Evolutionary conservation across 805 yeast species (phyloP).

Genomic region (Cyberlindnera euphorbiae): DNA sequence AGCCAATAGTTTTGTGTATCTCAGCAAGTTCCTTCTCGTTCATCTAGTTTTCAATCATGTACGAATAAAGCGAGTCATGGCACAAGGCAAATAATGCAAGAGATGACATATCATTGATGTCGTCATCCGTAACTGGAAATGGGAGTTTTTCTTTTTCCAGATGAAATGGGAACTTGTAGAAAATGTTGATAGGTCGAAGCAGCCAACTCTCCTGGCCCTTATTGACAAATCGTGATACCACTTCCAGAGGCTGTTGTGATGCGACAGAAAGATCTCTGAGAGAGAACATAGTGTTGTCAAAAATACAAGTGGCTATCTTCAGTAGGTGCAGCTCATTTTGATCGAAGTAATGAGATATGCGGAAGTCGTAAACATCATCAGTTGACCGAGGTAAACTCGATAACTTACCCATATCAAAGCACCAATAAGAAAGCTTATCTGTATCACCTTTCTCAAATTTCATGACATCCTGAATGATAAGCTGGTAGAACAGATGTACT

Average conservation of each 20-base stretch:
- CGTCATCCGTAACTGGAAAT: slow-evolving; percentile 23
- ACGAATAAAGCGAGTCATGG: slow-evolving; percentile 37
- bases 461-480: background rate
- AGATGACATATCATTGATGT: slow-evolving; percentile 32
- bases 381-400: slow-evolving; percentile 2
- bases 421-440: background rate
- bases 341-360: slow-evolving; percentile 19
- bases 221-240: slow-evolving; percentile 31
- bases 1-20: slow-evolving; percentile 37
- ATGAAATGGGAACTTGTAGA: slow-evolving; percentile 45
- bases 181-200: slow-evolving; percentile 35
- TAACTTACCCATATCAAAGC: background rate
- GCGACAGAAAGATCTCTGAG: slow-evolving; percentile 35
- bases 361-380: slow-evolving; percentile 14
- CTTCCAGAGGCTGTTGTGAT: slow-evolving; percentile 30
- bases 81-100: slow-evolving; percentile 34
- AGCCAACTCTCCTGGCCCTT: slow-evolving; percentile 31
- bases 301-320: slow-evolving; percentile 39
- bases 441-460: background rate
- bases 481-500: slow-evolving; percentile 1
- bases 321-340: slow-evolving; percentile 25
- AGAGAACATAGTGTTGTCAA: slow-evolving; percentile 32
- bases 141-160: slow-evolving; percentile 24
- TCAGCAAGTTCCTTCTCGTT: slow-evolving; percentile 26
- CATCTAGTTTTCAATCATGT: slow-evolving; percentile 27